Evolutionary conservation across 2,329 filamentous ascomycete genomes (phyloP).

Genomic region (Arthrinium phaeospermum): DNA sequence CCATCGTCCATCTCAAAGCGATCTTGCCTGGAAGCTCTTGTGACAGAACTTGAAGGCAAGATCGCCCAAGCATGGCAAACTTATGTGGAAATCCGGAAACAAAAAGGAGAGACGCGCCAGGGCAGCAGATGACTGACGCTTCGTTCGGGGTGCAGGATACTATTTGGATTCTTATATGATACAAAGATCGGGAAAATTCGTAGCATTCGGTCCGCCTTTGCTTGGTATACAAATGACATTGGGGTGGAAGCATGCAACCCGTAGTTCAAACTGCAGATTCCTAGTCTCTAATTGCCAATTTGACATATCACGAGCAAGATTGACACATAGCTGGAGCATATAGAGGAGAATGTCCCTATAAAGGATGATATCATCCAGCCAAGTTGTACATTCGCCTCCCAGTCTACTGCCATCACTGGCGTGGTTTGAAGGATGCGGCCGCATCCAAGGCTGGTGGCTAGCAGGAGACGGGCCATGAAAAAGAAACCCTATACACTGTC

Average conservation of each 20-base stretch:
- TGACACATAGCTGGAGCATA: too few species aligned
- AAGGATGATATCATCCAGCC: neutral
- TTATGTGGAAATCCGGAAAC: neutral
- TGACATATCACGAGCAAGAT: neutral
- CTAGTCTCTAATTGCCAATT: neutral
- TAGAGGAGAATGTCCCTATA: neutral
- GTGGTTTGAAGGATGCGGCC: neutral
- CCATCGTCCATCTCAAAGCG: neutral
- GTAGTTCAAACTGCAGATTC: neutral
- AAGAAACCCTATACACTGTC: neutral
- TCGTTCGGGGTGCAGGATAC: neutral
- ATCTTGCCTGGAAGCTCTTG: neutral
- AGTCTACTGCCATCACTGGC: neutral
- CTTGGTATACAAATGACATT: neutral
- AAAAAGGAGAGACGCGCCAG: neutral
- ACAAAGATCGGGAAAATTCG: neutral
- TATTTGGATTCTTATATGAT: neutral
- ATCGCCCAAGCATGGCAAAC: neutral
- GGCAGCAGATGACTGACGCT: neutral
- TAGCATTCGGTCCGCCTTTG: neutral
- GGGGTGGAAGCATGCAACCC: too few species aligned
- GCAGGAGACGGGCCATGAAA: neutral
- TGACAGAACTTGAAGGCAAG: neutral
- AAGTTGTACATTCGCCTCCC: neutral
- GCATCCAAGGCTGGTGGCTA: neutral